Base-by-base conservation (phyloP, 768 basidiomycete species). In the Rhodotorula graminis region DNA sequence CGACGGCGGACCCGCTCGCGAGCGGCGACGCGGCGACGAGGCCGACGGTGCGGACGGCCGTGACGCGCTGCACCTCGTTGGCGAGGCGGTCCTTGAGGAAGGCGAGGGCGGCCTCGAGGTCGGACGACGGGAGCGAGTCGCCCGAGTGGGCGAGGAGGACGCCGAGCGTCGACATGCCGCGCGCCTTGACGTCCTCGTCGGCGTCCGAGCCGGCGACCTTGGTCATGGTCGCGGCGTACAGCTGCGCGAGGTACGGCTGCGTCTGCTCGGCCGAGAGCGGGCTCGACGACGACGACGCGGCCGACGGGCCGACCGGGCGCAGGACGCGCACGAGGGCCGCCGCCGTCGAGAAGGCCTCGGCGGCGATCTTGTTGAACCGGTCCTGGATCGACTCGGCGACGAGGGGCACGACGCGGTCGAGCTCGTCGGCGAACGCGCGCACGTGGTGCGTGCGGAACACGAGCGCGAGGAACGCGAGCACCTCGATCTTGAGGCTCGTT, bases 61-160 rank as follows among this genome's bases (percentile, higher is more conserved):
- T 78, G 21, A 80, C 67, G 31, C 82, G 78, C 11, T 82, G 82
- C n/a, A 79, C 77, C 64, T 84, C 83, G 65, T 80, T 83, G 52
- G 66, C 47, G 46, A 79, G 72, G 37, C 76, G 67, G 42, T 79
- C 78, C 47, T 64, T 71, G 11, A 79, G 72, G 65, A 79, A 72
- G 4, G 61, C 19, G 25, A 79, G 68, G 15, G 77, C 65, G 37
- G 58, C 18, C 2, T 31, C 47, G 42, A 76, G 69, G 40, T 77
- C 75, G 19, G 23, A 25, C 2, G 50, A 46, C 31, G 76, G 29
- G 27, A 42, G n/a, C 18, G 69, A 62, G 60, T 93, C 91, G 1
- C 90, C 88, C 2, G 93, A 92, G 75, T 88, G 89, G 63, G 92
- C 85, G 88, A 96, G 92, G 16, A 98, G 82, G 79, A 93, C 89